Conservation (phyloP, 495 filamentous ascomycete genomes). For the Gamarada debralockiae region DNA sequence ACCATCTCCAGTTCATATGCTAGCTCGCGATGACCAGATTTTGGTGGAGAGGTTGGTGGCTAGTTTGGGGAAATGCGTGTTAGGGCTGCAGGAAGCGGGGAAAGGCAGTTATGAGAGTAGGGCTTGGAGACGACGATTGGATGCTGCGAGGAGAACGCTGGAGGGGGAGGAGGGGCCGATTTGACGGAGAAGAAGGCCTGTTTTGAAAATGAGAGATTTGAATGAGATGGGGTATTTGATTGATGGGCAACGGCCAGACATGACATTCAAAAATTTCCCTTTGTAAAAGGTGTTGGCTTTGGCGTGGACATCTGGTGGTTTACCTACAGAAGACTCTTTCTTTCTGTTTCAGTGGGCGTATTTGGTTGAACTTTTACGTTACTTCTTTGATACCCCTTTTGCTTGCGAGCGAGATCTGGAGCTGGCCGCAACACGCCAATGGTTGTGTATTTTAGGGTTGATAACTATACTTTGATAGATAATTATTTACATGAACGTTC, state of each 20-base stretch:
- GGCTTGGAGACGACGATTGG: conserved; percentile 63
- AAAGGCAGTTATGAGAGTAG: conserved; percentile 57
- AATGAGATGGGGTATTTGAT: too few relatives aligned
- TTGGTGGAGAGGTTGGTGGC: conserved; percentile 72
- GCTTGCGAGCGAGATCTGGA: neutral
- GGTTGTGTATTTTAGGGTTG: too few relatives aligned
- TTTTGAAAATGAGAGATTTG: neutral
- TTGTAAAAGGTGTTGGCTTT: too few relatives aligned
- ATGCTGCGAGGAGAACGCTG: conserved; percentile 66
- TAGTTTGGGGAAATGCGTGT: conserved; percentile 68
- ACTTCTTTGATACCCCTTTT: conserved; percentile 8
- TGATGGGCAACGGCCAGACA: neutral
- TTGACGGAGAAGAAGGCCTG: neutral
- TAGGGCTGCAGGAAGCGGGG: conserved; percentile 59
- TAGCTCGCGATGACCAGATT: conserved; percentile 66
- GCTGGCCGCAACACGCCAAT: neutral
- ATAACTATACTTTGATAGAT: too few relatives aligned
- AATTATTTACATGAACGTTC: too few relatives aligned
- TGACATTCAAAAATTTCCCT: too few relatives aligned
- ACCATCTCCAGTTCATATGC: conserved; percentile 41
- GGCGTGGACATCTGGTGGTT: neutral
- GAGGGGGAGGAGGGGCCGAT: conserved; percentile 50
- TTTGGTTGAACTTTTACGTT: neutral
- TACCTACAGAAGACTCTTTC: neutral
- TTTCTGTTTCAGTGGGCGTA: conserved; percentile 1